phyloP scores from a whole-genome alignment of 2,329 filamentous ascomycete genomes.

The Fusarium albidum region DNA sequence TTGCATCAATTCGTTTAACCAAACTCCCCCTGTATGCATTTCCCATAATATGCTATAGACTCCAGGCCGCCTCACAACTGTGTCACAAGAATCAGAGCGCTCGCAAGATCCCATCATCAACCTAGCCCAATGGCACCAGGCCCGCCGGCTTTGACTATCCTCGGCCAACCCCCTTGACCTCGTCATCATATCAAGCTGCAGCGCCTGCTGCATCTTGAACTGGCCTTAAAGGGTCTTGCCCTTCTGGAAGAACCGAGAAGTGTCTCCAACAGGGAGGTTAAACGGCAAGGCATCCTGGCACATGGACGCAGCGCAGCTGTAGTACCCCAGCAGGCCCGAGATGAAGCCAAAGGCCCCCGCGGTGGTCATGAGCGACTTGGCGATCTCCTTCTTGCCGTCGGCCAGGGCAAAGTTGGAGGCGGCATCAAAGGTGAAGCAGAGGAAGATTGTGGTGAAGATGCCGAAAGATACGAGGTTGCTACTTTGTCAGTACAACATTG shows the following conservation, averaged over 20 bases:
- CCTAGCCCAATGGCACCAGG: no score
- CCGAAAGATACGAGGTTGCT: constrained; percentile 40
- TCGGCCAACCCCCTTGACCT: no score
- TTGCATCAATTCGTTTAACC: no score
- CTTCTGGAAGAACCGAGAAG: constrained; percentile 30
- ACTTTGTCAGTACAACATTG: neutral
- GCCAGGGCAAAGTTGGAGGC: constrained; percentile 35
- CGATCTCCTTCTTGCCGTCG: constrained; percentile 31
- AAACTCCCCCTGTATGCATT: no score
- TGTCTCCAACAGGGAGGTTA: constrained; percentile 37
- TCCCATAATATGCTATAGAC: no score
- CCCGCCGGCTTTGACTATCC: no score
- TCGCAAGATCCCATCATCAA: no score
- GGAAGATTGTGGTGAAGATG: constrained; percentile 36
- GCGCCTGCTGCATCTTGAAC: neutral
- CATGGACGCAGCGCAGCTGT: constrained; percentile 34
- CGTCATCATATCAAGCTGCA: neutral
- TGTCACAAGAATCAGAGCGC: no score
- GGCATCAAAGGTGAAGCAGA: constrained; percentile 39
- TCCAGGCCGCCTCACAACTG: no score
- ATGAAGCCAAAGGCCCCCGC: constrained; percentile 40
- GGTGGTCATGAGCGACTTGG: constrained; percentile 26
- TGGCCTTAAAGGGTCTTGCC: constrained; percentile 8
- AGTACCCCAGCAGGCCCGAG: constrained; percentile 38
- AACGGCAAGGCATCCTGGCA: constrained; percentile 39